phyloP scores from a whole-genome alignment of 2,329 filamentous ascomycete species.

The Xylaria arbuscula region DNA sequence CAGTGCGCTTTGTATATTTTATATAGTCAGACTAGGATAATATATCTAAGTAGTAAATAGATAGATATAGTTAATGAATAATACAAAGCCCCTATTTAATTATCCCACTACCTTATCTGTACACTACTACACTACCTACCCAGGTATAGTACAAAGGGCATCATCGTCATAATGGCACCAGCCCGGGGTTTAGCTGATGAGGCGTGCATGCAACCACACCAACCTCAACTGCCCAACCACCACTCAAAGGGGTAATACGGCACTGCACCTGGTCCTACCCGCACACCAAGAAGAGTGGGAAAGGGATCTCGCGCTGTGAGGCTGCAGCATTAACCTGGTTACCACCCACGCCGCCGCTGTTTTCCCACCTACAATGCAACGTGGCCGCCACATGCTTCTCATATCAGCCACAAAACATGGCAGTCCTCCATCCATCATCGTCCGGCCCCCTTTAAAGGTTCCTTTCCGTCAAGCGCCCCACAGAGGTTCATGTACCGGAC shows the following conservation, averaged over 20 bases:
- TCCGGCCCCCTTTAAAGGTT: neutral
- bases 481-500: slow-evolving; percentile 28
- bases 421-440: slow-evolving; percentile 7
- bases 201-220: slow-evolving; percentile 21
- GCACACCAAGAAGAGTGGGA: slow-evolving; percentile 1
- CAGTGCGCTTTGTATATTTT: neutral
- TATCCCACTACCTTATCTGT: neutral
- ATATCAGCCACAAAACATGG: slow-evolving; percentile 32
- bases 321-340: slow-evolving; percentile 32
- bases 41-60: neutral
- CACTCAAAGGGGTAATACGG: slow-evolving; percentile 19
- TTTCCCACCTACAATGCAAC: slow-evolving; percentile 27
- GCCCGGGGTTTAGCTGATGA: slow-evolving; percentile 8
- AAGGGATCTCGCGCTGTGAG: slow-evolving; percentile 30
- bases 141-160: neutral
- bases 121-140: too few relatives aligned
- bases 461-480: slow-evolving; percentile 4
- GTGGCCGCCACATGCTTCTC: slow-evolving; percentile 40
- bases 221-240: slow-evolving; percentile 5
- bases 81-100: too few relatives aligned
- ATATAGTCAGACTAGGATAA: neutral
- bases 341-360: slow-evolving; percentile 6
- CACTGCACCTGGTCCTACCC: slow-evolving; percentile 22
- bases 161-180: neutral
- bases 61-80: too few relatives aligned